Base-by-base conservation (phyloP, 148 eudicot genomes). In the Silene conica region DNA sequence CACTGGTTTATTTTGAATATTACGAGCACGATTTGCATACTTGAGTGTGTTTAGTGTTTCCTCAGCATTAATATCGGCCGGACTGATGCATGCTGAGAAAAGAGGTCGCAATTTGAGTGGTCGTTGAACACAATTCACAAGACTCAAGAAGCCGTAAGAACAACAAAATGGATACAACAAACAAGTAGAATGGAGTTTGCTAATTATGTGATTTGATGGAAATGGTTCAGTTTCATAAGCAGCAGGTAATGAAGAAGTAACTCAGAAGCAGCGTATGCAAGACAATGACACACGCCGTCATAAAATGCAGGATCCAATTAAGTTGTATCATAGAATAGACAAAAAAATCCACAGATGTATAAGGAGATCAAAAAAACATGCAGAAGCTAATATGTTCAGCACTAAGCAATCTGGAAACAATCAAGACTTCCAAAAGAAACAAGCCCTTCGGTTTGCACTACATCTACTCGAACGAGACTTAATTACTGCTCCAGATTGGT, bases 1-100 rank as follows among this genome's bases (percentile, higher is more conserved):
- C 75, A 95, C 96, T 68, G 97, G 99, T 81, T 95, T 95, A 82
- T 95, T 95, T 80, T 85, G 94, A 82, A 95, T 92, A 80, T 95
- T 95, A 45, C 99, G 92, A 62, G 99, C 99, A 77, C 99, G 97
- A 74, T 95, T 95, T 70, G 99, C 99, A 82, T 95, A 95, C 84
- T 95, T 95, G 8, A 95, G 92, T 4, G 99, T 95, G 86, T 95
- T 95, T n/a, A 95, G 96, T 57, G 97, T 95, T 85, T 95, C 99
- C 82, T 95, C 99, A 13, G 97, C 99, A 77, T 92, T 95, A 69
- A 95, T 95, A 81, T 95, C 99, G 68, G 99, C 99, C 63, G 99
- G 99, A 81, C 99, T 95, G 62, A 95, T 92, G 87, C 98, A 95
- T 55, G 98, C 98, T 95, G 92, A 78, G 75, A 80, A 79, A 76